Percentiles rank a stretch among this genome's conserved stretches.
These are phyloP conservation scores for Septoria petroselini DNA, from an alignment of 2,329 filamentous ascomycete genomes.

Conservation along the genomic window DNA sequence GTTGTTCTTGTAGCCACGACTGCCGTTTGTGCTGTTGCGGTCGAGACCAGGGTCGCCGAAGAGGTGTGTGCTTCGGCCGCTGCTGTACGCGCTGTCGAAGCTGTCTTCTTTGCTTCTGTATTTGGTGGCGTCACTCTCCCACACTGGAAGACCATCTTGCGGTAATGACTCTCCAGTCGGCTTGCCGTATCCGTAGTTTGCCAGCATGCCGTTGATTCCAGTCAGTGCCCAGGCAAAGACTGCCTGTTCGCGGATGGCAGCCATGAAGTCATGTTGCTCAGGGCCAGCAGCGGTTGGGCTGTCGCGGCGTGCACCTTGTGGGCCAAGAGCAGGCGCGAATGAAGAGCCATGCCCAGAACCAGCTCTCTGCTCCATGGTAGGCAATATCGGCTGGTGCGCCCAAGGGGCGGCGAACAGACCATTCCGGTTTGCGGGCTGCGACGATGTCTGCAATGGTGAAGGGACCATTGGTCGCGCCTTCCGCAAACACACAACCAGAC, in stretches of 20 bases:
- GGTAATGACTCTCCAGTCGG: constrained; percentile 64
- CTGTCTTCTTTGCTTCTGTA: constrained; percentile 14
- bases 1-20: constrained; percentile 15
- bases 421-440: constrained; percentile 50
- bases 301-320: constrained; percentile 31
- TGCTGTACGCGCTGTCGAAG: constrained; percentile 4
- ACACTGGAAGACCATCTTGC: constrained; percentile 58
- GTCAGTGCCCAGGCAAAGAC: constrained; percentile 84
- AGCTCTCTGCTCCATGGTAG: constrained; percentile 39
- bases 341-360: constrained; percentile 30
- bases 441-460: constrained; percentile 49
- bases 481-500: constrained; percentile 75
- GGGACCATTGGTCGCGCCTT: constrained; percentile 70
- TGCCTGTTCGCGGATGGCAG: constrained; percentile 75
- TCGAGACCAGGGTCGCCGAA: constrained; percentile 36
- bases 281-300: constrained; percentile 51
- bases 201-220: constrained; percentile 74
- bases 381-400: constrained; percentile 63
- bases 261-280: constrained; percentile 63
- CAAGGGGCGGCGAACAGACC: constrained; percentile 78
- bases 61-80: constrained; percentile 23
- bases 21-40: constrained; percentile 22
- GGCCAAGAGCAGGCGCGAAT: constrained; percentile 41
- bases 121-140: constrained; percentile 40
- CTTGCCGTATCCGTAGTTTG: constrained; percentile 60